These are phyloP conservation scores for Saturnispora gosingensis DNA, from an alignment of 805 yeast genomes.

Conservation along the genomic window DNA sequence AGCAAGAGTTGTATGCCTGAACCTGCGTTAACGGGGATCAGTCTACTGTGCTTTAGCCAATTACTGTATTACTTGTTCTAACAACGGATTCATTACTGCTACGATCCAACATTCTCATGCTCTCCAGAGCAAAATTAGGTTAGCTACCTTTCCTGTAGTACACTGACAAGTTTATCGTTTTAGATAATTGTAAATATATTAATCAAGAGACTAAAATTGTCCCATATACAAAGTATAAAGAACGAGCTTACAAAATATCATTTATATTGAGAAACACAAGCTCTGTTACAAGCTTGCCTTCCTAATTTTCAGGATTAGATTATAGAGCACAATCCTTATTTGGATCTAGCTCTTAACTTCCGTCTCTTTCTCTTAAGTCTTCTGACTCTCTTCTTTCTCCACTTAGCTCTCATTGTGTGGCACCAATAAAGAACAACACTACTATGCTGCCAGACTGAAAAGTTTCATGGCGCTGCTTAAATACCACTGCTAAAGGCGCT, in stretches of 20 bases:
- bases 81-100: too few species aligned
- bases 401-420: conserved; percentile 80
- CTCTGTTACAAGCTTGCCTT: neutral
- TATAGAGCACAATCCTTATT: conserved; percentile 38
- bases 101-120: too few species aligned
- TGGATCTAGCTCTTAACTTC: conserved; percentile 99
- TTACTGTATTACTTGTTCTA: too few species aligned
- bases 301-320: neutral
- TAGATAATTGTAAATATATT: neutral
- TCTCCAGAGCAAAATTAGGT: too few species aligned
- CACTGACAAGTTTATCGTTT: too few species aligned
- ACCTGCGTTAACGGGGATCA: too few species aligned
- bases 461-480: neutral
- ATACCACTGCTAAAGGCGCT: neutral
- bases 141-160: too few species aligned
- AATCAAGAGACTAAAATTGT: neutral
- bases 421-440: conserved; percentile 1
- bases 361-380: conserved; percentile 99
- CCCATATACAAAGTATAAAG: neutral
- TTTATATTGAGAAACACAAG: neutral
- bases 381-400: conserved; percentile 99
- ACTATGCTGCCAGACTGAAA: neutral
- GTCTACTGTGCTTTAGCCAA: too few species aligned
- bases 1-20: too few species aligned
- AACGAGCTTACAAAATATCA: neutral